Conservation (phyloP, 306 rosid genomes). For the Sechiopsis laciniata region DNA sequence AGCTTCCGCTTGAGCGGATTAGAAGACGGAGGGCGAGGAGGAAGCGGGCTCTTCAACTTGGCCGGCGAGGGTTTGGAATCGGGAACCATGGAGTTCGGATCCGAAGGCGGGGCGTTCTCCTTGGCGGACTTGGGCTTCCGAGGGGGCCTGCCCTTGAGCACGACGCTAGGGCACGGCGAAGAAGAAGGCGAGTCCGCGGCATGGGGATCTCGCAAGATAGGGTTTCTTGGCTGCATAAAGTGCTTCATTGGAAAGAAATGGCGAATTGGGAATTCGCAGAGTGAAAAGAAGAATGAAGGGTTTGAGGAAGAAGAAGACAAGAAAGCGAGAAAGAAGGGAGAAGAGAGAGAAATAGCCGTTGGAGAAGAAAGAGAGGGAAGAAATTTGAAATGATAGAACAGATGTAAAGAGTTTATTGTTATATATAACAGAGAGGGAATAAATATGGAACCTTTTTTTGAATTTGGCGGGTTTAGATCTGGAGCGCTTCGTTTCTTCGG, state of each 20-base stretch:
- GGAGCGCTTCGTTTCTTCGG: conserved; percentile 6
- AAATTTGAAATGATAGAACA: conserved; percentile 41
- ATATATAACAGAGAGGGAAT: background rate
- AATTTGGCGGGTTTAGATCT: conserved; percentile 29
- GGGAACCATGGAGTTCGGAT: conserved; percentile 37
- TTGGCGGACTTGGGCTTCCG: conserved; percentile 56
- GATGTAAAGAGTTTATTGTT: conserved; percentile 22
- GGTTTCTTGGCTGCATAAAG: conserved; percentile 69
- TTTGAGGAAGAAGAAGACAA: conserved; percentile 17
- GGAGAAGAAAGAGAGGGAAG: conserved; percentile 23
- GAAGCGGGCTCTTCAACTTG: conserved; percentile 71
- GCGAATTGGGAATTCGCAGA: conserved; percentile 13
- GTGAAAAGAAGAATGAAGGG: background rate
- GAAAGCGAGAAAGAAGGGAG: conserved; percentile 30
- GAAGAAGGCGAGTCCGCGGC: conserved; percentile 35
- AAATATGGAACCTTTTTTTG: background rate
- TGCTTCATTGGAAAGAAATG: conserved; percentile 43
- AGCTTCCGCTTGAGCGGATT: conserved; percentile 96
- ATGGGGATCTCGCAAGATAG: conserved; percentile 46
- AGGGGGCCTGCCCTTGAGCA: conserved; percentile 43
- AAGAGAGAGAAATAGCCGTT: conserved; percentile 40
- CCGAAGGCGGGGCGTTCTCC: conserved; percentile 74
- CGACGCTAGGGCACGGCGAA: conserved; percentile 43
- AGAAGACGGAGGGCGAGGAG: conserved; percentile 83
- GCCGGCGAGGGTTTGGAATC: conserved; percentile 54